Evolutionary conservation across 495 filamentous ascomycete genomes (phyloP), one percentile per base, ranked within the genome.

Genomic region (Tuber aestivum): DNA sequence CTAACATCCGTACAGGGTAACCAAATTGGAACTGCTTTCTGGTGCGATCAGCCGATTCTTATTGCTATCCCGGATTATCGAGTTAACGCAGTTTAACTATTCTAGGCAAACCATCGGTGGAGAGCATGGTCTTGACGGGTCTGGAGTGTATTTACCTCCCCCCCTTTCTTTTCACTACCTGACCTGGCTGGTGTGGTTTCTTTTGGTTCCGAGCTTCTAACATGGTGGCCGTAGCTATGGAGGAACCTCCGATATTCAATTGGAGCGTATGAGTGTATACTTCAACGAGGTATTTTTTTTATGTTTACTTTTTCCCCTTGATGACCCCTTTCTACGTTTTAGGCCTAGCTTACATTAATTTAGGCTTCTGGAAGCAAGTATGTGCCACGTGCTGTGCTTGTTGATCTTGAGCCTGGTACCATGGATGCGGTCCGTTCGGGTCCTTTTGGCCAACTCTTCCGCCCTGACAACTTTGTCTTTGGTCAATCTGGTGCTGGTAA

Each of bases 21-120:
- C 92, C 95, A 99, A 94, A 97, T 97, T 83, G 95, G 95, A 93
- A 95, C 95, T 87, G 95, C 95, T 86, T 99, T 99, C 91, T 99
- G 95, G 92, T 92, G 85, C 75, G 90, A 87, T 76, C 72, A 80
- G 75, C 21, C 65, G 37, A 70, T 68, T 12, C 72, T 70, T 70
- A 56, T 50, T 72, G 40, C 65, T 41, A 48, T 72, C 76, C 75
- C 61, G 70, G 61, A 73, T 23, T 69, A 70, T 71, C 72, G 78
- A 73, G 79, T 81, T 87, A 77, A 85, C 75, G 75, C 77, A 44
- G 73, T 27, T 1, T 68, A 21, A 69, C 9, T 74, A 12, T 71
- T 78, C 61, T 74, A 92, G 91, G 93, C 95, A 99, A 87, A 94
- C 87, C 80, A 98, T 99, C 86, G 97, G 95, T 86, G 93, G 94